Base-by-base conservation (phyloP, 2,329 filamentous ascomycete genomes). In the Penicillium sp. region DNA sequence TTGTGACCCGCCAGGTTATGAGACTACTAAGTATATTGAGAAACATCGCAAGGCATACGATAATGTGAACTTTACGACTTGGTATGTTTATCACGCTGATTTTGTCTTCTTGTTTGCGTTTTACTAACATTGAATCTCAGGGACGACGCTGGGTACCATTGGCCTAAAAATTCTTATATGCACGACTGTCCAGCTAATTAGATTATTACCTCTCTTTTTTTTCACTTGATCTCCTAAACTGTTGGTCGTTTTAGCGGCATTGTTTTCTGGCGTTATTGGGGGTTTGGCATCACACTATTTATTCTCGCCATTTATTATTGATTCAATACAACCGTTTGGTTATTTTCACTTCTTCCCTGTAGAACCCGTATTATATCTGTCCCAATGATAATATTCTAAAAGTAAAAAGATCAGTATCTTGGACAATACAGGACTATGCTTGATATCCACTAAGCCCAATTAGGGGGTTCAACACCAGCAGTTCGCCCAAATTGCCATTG, bases 1-100 rank as follows among this genome's bases (percentile, higher is more conserved):
- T 16, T 90, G 87, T 70, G 87, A 90, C 73, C 87, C 87, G 3
- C 77, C 78, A 0, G 86, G 83, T 0, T 90, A 86, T 67, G 81
- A 82, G 54, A 90, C 87, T 0, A 90, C 87, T 0, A 68, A 79
- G 2, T 90, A 90, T 70, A 90, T 90, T 68, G 75, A 76, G 48
- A 74, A 80, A 1, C 87, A 90, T 66, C 78, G 79, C 2, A 78
- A 81, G 55, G 80, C 84, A 3, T 90, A 89, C 66, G 74, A 75
- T 53, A 88, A 89, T 67, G 76, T 79, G 29, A 90, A 90, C 65
- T 66, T 85, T 58, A 90, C 87, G 9, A 73, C 74, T 53, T 89
- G 86, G 85, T 85, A 79, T 52, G 71, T 67, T 29, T 15, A 19
- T 21, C 13, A 16, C 13, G 8, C 25, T 56, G 15, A 3, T 16